Evolutionary conservation across 805 yeast genomes (phyloP).

Genomic region (Yamadazyma tumulicola): DNA sequence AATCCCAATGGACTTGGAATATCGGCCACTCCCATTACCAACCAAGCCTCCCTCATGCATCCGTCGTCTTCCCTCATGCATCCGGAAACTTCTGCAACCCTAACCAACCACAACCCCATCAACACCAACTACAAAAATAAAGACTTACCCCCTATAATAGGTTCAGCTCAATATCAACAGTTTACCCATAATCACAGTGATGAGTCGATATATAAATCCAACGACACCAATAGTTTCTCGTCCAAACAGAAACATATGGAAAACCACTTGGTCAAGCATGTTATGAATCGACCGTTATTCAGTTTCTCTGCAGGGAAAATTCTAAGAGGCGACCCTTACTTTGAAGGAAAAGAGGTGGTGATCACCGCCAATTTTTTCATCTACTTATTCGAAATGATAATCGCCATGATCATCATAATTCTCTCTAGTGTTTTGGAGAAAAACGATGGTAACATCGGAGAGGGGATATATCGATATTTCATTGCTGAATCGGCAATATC

Average conservation of each 20-base stretch:
- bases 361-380: slow-evolving; percentile 27
- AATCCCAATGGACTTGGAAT: slow-evolving; percentile 9
- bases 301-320: slow-evolving; percentile 18
- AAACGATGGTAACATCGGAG: slow-evolving; percentile 20
- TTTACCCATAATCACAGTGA: slow-evolving; percentile 1
- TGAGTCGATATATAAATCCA: slow-evolving; percentile 6
- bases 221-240: slow-evolving; percentile 16
- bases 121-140: slow-evolving; percentile 9
- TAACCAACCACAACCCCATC: slow-evolving; percentile 1
- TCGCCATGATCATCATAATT: slow-evolving; percentile 25
- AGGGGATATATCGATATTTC: slow-evolving; percentile 32
- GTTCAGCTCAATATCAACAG: slow-evolving; percentile 16
- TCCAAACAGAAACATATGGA: slow-evolving; percentile 24
- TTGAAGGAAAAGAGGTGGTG: slow-evolving; percentile 12
- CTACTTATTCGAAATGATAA: slow-evolving; percentile 27
- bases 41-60: no score
- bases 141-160: slow-evolving; percentile 24
- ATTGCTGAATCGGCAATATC: slow-evolving; percentile 35
- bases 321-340: slow-evolving; percentile 12
- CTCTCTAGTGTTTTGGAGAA: slow-evolving; percentile 23
- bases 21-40: slow-evolving; percentile 10
- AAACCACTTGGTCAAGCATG: slow-evolving; percentile 23
- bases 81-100: slow-evolving; percentile 6
- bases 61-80: slow-evolving; percentile 12
- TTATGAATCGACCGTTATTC: slow-evolving; percentile 32